These are phyloP conservation scores for Hymenotorrendiella dingleyae DNA, from an alignment of 2,329 filamentous ascomycete species.

Conservation along the genomic window DNA sequence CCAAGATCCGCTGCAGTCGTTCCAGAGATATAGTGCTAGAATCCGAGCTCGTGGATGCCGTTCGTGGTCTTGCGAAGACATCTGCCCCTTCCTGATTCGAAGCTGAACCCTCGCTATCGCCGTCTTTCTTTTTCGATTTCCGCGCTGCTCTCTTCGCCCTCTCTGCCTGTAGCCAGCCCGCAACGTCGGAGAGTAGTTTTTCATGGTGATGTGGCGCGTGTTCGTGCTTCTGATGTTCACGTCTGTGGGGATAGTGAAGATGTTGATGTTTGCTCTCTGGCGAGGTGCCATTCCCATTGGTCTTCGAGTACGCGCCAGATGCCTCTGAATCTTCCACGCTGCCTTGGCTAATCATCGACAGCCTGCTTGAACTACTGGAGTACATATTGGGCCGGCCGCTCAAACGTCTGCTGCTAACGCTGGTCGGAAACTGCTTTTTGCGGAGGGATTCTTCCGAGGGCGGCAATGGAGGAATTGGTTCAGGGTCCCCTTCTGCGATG, in stretches of 20 bases:
- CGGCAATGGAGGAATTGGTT: constrained; percentile 10
- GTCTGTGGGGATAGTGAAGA: constrained; percentile 13
- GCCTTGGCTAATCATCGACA: constrained; percentile 20
- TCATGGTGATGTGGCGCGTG: constrained; percentile 33
- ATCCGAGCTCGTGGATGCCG: constrained; percentile 57
- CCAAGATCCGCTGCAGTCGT: constrained; percentile 72
- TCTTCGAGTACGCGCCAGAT: background rate
- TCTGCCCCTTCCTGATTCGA: constrained; percentile 7
- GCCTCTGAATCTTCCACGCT: constrained; percentile 21
- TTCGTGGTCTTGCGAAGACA: constrained; percentile 31
- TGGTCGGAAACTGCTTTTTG: constrained; percentile 24
- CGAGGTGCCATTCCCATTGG: background rate
- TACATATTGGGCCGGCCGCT: constrained; percentile 21
- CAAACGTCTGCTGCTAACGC: constrained; percentile 20
- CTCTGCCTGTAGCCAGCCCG: constrained; percentile 79
- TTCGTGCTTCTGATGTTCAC: constrained; percentile 14
- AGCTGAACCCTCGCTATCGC: constrained; percentile 2
- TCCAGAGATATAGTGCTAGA: constrained; percentile 71
- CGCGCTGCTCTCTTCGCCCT: constrained; percentile 57
- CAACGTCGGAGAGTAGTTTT: constrained; percentile 66
- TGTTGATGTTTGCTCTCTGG: constrained; percentile 11
- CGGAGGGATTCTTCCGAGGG: constrained; percentile 17
- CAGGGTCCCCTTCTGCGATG: constrained; percentile 26
- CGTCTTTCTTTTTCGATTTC: constrained; percentile 39
- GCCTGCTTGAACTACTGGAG: constrained; percentile 18